Evolutionary conservation across 23 red algal species (phyloP), one percentile per base, ranked within the genome.

Genomic region (Gracilaria caudata): DNA sequence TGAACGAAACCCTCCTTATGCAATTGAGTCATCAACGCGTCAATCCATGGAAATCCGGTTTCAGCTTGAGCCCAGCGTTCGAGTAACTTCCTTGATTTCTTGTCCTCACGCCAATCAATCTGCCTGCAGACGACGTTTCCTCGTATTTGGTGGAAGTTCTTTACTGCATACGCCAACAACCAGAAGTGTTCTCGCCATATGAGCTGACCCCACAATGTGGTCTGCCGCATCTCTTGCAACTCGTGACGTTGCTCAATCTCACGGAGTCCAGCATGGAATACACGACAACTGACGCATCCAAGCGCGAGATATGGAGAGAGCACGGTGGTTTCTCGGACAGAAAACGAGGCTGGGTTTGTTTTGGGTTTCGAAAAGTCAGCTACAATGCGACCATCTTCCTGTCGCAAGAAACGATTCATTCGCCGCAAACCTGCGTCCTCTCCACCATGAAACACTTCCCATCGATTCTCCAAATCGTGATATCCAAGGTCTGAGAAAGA

Each of bases 31-130:
- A 99, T 99, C 49, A 89, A 86, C 12, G 97, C 97, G 47, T 99
- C 97, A 58, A 99, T 95, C 70, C 78, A 95, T 23, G 97, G 97
- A 73, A 95, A 95, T 10, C 97, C 97, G 35, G 97, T 99, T 68
- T 64, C 89, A 33, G 43, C 93, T 44, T 83, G 56, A 58, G 82
- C 93, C 97, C 97, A 99, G 46, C 82, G 66, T 64, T 65, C 5
- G 26, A 89, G 79, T 26, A 34, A 57, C 17, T 92, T 49, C 21
- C 32, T 40, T 61, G 78, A 24, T 32, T 82, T 28, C 37, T 89
- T 79, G 36, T 84, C 94, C 1, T 44, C 49, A 24, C 77, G 68
- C 97, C 97, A 99, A 34, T 87, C 46, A 75, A 99, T 95, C 81
- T 91, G 82, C 40, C 92, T 90, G 45, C 97, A 95, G 35, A 99